A percentile compares a stretch with the other conserved stretches of the same genome.
These are phyloP conservation scores for Acanthamoeba royreba DNA, from an alignment of 208 protist genomes.

Conservation along the genomic window DNA sequence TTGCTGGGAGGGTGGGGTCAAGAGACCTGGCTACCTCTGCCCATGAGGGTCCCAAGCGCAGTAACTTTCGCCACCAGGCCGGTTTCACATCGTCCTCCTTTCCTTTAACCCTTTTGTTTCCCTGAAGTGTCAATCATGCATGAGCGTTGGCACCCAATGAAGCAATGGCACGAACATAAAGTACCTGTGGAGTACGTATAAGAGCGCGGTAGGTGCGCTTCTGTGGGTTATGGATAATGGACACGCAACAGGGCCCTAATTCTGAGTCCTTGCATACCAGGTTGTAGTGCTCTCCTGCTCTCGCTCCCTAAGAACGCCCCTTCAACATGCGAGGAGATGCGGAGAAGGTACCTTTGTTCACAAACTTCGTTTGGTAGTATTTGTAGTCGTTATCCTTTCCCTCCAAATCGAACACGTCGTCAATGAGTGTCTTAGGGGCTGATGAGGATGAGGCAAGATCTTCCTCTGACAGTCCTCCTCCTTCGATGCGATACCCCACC, in stretches of 20 bases:
- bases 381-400: not conserved
- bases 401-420: not conserved
- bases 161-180: not conserved
- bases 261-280: conserved; percentile 38
- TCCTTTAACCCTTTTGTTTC: not conserved
- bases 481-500: conserved; percentile 28
- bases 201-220: not conserved
- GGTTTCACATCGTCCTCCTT: not conserved
- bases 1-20: not conserved
- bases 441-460: not conserved
- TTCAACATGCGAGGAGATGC: no score
- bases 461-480: not conserved
- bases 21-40: not conserved
- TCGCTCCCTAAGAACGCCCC: no score
- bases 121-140: not conserved
- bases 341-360: not conserved
- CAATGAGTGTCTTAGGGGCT: not conserved
- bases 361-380: not conserved
- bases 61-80: not conserved
- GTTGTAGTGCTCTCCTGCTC: not conserved
- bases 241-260: not conserved
- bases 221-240: not conserved
- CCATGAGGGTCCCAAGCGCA: not conserved
- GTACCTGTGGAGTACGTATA: not conserved
- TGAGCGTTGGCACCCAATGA: no score